Conservation (phyloP, 139 green algal genomes). For the Picochlorum sp. region DNA sequence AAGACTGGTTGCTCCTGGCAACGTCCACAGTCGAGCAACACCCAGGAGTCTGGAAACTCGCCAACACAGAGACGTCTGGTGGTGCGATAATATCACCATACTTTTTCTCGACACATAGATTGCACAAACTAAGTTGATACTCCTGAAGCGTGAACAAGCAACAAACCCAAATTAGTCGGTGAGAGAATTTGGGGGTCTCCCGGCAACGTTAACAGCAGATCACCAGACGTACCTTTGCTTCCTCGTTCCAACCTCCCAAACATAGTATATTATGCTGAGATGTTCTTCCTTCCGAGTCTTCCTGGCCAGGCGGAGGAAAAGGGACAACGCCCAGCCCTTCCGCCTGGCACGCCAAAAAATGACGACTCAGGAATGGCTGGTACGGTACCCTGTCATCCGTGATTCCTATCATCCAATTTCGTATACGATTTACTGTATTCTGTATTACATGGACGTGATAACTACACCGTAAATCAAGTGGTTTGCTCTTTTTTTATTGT, state of each 20-base stretch:
- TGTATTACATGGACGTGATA: no score
- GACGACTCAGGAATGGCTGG: constrained; percentile 4
- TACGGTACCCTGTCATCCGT: no score
- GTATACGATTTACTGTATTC: no score
- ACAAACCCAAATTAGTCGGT: not conserved
- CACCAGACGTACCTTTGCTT: constrained; percentile 7
- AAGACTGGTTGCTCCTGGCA: not conserved
- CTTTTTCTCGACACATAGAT: constrained; percentile 1
- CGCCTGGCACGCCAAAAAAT: constrained; percentile 9
- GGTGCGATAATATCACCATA: not conserved
- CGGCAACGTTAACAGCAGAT: not conserved
- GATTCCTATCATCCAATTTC: no score
- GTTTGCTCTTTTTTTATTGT: no score
- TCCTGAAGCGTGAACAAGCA: not conserved
- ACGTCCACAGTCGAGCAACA: not conserved
- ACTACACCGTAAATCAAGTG: no score
- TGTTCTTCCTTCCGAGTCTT: not conserved
- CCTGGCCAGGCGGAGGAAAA: constrained; percentile 6
- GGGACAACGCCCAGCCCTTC: not conserved
- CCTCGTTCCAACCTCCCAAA: constrained; percentile 11
- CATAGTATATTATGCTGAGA: constrained; percentile 1
- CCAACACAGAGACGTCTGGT: constrained; percentile 2
- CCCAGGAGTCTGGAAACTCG: not conserved
- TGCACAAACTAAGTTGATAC: constrained; percentile 3
- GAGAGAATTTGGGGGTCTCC: not conserved